A percentile compares a stretch with the other conserved stretches of the same genome.
Evolutionary conservation across 2,329 filamentous ascomycete genomes (phyloP).

Genomic region (Penicillium crustosum): DNA sequence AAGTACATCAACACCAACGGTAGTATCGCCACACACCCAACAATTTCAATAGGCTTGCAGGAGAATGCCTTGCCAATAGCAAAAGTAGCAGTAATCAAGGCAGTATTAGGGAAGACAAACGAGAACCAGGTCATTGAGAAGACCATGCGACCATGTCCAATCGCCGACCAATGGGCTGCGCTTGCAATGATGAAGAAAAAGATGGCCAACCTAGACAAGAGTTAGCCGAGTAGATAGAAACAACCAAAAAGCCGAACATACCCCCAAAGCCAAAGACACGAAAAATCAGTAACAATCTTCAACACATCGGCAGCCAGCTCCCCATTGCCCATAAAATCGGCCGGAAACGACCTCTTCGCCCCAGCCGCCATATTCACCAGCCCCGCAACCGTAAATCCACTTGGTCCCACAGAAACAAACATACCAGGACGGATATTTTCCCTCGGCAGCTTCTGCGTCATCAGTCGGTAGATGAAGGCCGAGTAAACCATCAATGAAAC

Average conservation of each 20-base stretch:
- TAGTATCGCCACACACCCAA: constrained; percentile 68
- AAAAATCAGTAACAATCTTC: constrained; percentile 59
- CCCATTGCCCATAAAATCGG: constrained; percentile 59
- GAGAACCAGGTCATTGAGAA: constrained; percentile 87
- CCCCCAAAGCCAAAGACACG: constrained; percentile 77
- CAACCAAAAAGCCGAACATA: constrained; percentile 23
- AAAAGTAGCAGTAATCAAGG: constrained; percentile 69
- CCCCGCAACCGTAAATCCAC: constrained; percentile 65
- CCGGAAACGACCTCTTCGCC: constrained; percentile 50
- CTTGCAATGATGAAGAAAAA: constrained; percentile 83
- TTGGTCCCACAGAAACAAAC: constrained; percentile 80
- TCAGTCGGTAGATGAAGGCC: constrained; percentile 80
- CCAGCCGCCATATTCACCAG: constrained; percentile 58
- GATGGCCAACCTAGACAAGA: constrained; percentile 57
- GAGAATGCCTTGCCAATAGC: constrained; percentile 65
- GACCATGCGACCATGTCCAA: constrained; percentile 60
- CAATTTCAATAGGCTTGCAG: constrained; percentile 60
- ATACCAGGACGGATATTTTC: constrained; percentile 77
- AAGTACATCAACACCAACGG: constrained; percentile 67
- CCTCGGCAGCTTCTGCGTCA: constrained; percentile 80
- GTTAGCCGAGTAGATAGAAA: constrained; percentile 11
- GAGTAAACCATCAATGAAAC: constrained; percentile 77
- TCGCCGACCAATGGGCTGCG: constrained; percentile 71
- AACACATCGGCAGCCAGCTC: constrained; percentile 56
- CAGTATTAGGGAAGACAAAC: constrained; percentile 80